These are phyloP conservation scores for Eutypa lata DNA, from an alignment of 2,329 filamentous ascomycete species.

Conservation along the genomic window DNA sequence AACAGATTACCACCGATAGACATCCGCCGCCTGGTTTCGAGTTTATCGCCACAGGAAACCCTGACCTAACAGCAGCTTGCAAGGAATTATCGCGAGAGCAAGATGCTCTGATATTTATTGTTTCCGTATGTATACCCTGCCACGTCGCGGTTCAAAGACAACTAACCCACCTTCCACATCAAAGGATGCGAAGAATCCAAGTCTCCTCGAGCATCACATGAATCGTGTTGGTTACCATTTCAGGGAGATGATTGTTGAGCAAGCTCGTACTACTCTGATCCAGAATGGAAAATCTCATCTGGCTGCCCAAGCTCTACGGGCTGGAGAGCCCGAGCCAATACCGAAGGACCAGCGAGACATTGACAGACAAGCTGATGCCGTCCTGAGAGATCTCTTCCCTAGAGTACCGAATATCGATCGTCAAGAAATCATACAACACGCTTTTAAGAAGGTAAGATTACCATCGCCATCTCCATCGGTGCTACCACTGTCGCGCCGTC, in stretches of 20 bases:
- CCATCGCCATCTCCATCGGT: not conserved
- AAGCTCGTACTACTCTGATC: constrained; percentile 37
- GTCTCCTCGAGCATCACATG: constrained; percentile 48
- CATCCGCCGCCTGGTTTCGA: constrained; percentile 58
- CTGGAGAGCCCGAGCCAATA: constrained; percentile 52
- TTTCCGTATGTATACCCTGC: constrained; percentile 48
- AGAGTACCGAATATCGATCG: constrained; percentile 64
- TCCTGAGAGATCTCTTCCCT: constrained; percentile 62
- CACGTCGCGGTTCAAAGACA: not conserved
- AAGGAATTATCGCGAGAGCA: constrained; percentile 63
- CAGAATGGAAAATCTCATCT: constrained; percentile 22
- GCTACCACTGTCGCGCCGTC: not conserved
- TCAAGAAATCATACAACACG: constrained; percentile 58
- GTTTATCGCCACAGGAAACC: constrained; percentile 62
- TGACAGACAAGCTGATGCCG: constrained; percentile 59
- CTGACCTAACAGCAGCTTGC: constrained; percentile 56
- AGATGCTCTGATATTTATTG: constrained; percentile 64
- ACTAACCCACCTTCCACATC: constrained; percentile 10
- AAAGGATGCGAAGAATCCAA: constrained; percentile 32
- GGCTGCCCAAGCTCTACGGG: constrained; percentile 19
- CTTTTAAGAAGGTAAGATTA: constrained; percentile 57
- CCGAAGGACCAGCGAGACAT: constrained; percentile 58
- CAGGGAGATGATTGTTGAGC: constrained; percentile 55
- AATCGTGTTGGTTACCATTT: constrained; percentile 61
- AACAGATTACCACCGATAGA: constrained; percentile 49